Evolutionary conservation across 257 asterid genomes (phyloP), one percentile per base, ranked within the genome.

Genomic region (Salvia rosmarinus): DNA sequence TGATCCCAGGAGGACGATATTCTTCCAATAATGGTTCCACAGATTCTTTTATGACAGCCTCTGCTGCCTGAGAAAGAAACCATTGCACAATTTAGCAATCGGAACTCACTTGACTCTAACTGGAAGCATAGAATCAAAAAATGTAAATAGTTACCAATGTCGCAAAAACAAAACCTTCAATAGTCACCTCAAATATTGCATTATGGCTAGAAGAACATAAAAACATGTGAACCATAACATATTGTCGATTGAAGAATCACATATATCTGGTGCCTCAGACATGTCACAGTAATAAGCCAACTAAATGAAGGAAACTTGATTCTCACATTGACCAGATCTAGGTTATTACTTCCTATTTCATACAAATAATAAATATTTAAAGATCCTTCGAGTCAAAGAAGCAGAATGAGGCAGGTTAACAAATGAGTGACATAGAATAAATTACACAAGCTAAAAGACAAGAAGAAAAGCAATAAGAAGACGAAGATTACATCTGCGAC

Each of bases 11-110:
- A 50, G 98, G 96, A 40, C 96, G 95, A 79, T 95, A 95, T 63
- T 89, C 96, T 87, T 95, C 99, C 88, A 95, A 80, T 63, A 95
- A 81, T 28, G 99, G 99, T 82, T 95, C 99, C 68, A 95, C 99
- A 42, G 96, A 85, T 67, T 91, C 97, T 80, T 68, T 95, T 71
- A 95, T 91, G 74, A 95, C 87, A 69, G 97, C 96, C 82, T 89
- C 96, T 60, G 95, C 99, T 59, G 99, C 99, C 99, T 95, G 90
- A 65, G 54, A 71, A 82, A 77, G 76, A 47, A 78, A 68, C 12
- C 77, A 71, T 58, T 76, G 30, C 49, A 30, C 62, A 65, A 46
- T 44, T 66, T 62, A 59, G 59, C 52, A 58, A 51, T 37, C 9
- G 54, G 44, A 40, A 72, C 60, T 65, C 47, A 69, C 62, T 42